A percentile compares a stretch with the other conserved stretches of the same genome.
These are phyloP conservation scores for Magnusiomyces ingens DNA, from an alignment of 1,139 yeast species.

Conservation along the genomic window DNA sequence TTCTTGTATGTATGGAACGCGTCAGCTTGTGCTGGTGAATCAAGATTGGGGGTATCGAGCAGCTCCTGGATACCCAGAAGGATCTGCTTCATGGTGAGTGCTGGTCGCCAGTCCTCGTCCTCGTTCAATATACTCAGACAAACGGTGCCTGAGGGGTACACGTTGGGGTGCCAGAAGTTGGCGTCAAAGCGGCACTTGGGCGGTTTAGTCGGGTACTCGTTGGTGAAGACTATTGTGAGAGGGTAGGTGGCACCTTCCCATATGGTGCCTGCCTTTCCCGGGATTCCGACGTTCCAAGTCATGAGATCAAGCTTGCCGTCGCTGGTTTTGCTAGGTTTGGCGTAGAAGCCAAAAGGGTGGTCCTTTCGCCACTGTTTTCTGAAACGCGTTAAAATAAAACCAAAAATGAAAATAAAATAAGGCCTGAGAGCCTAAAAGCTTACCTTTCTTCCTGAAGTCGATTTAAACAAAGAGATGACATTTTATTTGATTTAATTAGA, in stretches of 20 bases:
- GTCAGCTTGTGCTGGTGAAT: slow-evolving; percentile 96
- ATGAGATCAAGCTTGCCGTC: slow-evolving; percentile 85
- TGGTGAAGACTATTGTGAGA: slow-evolving; percentile 73
- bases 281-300: slow-evolving; percentile 91
- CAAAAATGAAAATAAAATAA: slow-evolving; percentile 1
- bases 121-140: slow-evolving; percentile 90
- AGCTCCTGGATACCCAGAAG: slow-evolving; percentile 89
- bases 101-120: slow-evolving; percentile 98
- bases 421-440: slow-evolving; percentile 17
- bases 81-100: slow-evolving; percentile 84
- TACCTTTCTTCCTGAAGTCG: slow-evolving; percentile 74
- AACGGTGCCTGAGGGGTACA: slow-evolving; percentile 93
- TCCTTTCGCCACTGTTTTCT: slow-evolving; percentile 97
- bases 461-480: slow-evolving; percentile 50
- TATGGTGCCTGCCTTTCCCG: slow-evolving; percentile 78
- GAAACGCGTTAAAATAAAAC: background rate
- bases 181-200: slow-evolving; percentile 87
- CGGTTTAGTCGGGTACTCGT: slow-evolving; percentile 93
- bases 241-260: slow-evolving; percentile 92
- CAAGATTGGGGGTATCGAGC: slow-evolving; percentile 83
- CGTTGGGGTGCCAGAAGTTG: slow-evolving; percentile 92
- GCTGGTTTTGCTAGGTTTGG: slow-evolving; percentile 69
- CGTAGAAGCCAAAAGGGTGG: slow-evolving; percentile 96
- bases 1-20: slow-evolving; percentile 79
- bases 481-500: slow-evolving; percentile 6